Percentiles rank a stretch among this genome's conserved stretches.
phyloP scores from a whole-genome alignment of 306 rosid genomes.

The Astragalus glycyphyllos region DNA sequence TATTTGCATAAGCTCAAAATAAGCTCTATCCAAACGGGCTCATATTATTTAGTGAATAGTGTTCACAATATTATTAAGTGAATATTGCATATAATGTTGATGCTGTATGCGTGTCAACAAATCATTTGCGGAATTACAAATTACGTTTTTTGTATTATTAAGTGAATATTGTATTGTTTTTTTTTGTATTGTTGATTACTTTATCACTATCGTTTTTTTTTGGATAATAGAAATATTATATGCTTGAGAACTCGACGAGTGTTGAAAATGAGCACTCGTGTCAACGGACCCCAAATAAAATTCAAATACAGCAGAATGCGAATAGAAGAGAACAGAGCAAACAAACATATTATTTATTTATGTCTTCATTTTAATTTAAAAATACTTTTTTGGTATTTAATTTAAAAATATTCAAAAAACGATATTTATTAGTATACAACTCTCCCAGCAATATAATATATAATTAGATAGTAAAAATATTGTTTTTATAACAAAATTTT shows the following conservation, averaged over 20 bases:
- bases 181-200: background rate
- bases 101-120: too few relatives aligned
- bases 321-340: background rate
- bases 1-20: too few relatives aligned
- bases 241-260: conserved; percentile 39
- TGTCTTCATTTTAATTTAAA: background rate
- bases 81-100: too few relatives aligned
- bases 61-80: too few relatives aligned
- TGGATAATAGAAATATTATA: conserved; percentile 21
- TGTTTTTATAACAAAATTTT: too few relatives aligned
- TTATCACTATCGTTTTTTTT: background rate
- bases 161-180: too few relatives aligned
- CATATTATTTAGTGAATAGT: too few relatives aligned
- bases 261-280: conserved; percentile 44
- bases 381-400: too few relatives aligned
- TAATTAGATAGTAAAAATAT: too few relatives aligned
- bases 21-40: too few relatives aligned
- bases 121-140: background rate
- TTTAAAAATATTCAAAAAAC: background rate
- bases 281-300: conserved; percentile 71
- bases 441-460: background rate
- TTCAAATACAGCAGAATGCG: conserved; percentile 56
- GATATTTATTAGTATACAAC: background rate
- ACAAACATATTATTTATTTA: background rate
- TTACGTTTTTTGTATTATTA: too few relatives aligned